Evolutionary conservation across 192 early-diverging fungal species (phyloP).

Genomic region (Chytriomyces sp.): DNA sequence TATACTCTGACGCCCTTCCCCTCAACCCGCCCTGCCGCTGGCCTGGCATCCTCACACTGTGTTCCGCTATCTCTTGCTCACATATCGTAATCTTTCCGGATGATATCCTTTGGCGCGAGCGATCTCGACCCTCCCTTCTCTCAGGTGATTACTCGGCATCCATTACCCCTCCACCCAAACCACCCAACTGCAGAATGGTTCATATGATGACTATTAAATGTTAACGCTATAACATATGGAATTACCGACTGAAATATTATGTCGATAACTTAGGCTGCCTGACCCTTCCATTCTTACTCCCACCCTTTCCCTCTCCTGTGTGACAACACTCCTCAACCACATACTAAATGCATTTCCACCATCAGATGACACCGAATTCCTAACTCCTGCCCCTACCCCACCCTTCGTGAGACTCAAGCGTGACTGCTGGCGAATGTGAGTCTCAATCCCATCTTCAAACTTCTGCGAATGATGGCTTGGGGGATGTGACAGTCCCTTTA

Average conservation of each 20-base stretch:
- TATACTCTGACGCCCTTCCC: conserved; percentile 2
- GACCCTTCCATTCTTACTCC: conserved; percentile 8
- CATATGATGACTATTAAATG: conserved; percentile 8
- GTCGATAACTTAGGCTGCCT: conserved; percentile 30
- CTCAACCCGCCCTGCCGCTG: neutral
- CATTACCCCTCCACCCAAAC: neutral
- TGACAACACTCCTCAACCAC: too few relatives aligned
- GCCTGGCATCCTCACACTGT: neutral
- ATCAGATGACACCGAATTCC: neutral
- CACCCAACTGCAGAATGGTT: neutral
- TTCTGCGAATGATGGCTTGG: conserved; percentile 11
- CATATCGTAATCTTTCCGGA: neutral
- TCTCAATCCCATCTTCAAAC: neutral
- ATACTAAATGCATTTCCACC: neutral
- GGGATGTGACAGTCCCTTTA: conserved; percentile 15
- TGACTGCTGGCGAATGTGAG: neutral
- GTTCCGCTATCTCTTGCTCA: neutral
- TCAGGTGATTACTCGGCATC: neutral
- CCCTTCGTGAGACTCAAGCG: neutral
- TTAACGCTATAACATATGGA: conserved; percentile 14
- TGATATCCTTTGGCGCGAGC: neutral
- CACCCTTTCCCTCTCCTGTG: neutral
- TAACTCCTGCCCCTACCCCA: neutral
- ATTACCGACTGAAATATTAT: conserved; percentile 32
- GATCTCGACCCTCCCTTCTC: neutral